These are phyloP conservation scores for Hypoxylon sp. DNA, from an alignment of 2,329 filamentous ascomycete genomes.

Conservation along the genomic window DNA sequence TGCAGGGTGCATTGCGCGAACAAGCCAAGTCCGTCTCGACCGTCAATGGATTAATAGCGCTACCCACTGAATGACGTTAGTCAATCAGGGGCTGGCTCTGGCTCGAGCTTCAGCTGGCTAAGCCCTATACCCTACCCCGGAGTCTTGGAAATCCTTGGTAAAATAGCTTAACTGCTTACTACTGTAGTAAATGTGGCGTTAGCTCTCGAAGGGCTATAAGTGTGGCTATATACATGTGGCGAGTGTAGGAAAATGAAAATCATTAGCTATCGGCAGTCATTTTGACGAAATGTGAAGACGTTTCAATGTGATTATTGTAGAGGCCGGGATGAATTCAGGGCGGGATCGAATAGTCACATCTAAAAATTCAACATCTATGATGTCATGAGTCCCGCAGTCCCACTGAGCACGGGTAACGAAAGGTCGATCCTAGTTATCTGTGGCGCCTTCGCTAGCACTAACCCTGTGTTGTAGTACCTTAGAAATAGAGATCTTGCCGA, in stretches of 20 bases:
- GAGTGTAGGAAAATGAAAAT: background rate
- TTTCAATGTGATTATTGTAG: background rate
- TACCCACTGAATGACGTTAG: conserved; percentile 34
- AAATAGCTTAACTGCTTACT: background rate
- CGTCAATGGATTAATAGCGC: background rate
- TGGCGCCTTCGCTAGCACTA: conserved; percentile 22
- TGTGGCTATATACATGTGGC: conserved; percentile 12
- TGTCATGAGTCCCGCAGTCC: conserved; percentile 28
- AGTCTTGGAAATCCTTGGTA: conserved; percentile 13
- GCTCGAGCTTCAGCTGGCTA: conserved; percentile 23
- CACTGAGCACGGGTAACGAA: conserved; percentile 5
- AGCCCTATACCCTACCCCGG: conserved; percentile 32
- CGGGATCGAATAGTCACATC: conserved; percentile 24
- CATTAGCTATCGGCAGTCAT: background rate
- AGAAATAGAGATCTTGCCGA: conserved; percentile 31
- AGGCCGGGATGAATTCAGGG: background rate
- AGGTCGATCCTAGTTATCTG: conserved; percentile 18
- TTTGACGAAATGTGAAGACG: background rate
- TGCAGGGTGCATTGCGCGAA: conserved; percentile 15
- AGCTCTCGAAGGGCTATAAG: background rate
- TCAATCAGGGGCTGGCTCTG: conserved; percentile 10
- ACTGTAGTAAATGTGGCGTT: conserved; percentile 8
- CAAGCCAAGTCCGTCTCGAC: background rate
- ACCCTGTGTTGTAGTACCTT: conserved; percentile 28
- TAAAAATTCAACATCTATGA: conserved; percentile 29